Evolutionary conservation across 441 rosid species (phyloP).

Genomic region (Raphanus hybrid): DNA sequence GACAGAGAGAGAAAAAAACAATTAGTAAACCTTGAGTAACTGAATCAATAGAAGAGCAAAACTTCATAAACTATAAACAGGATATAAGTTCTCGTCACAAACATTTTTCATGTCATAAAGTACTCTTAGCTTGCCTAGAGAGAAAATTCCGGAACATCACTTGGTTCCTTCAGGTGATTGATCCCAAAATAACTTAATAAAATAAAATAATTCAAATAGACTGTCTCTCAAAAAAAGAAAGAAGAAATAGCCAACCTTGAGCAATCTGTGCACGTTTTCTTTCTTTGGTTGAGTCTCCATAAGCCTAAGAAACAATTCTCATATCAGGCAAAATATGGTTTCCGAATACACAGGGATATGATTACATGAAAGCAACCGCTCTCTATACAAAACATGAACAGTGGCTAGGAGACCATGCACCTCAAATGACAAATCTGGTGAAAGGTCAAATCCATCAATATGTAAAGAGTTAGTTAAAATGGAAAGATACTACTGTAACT

Average conservation of each 20-base stretch:
- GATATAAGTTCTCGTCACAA: neutral
- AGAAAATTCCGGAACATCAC: neutral
- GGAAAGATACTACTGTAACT: constrained; percentile 11
- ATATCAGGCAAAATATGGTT: constrained; percentile 22
- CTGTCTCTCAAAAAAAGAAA: neutral
- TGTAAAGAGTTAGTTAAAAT: constrained; percentile 1
- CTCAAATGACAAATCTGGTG: constrained; percentile 16
- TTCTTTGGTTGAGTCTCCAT: constrained; percentile 96
- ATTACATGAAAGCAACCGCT: constrained; percentile 14
- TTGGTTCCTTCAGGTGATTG: neutral
- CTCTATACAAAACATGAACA: neutral
- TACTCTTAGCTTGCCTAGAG: constrained; percentile 2
- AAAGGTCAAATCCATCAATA: neutral
- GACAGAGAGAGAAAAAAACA: constrained; percentile 33
- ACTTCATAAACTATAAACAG: constrained; percentile 15
- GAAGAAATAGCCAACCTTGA: constrained; percentile 70
- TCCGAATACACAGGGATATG: constrained; percentile 4
- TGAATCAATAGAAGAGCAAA: constrained; percentile 13
- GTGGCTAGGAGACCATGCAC: constrained; percentile 11
- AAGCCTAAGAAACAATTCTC: constrained; percentile 58
- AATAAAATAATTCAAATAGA: neutral
- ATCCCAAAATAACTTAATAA: constrained; percentile 5
- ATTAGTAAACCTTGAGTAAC: constrained; percentile 20
- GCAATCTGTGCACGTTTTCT: constrained; percentile 95
- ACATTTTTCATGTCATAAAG: constrained; percentile 5